Percentiles rank a stretch among this genome's conserved stretches.
Conservation (phyloP, 805 yeast species). For the Yamadazyma akitaensis region DNA sequence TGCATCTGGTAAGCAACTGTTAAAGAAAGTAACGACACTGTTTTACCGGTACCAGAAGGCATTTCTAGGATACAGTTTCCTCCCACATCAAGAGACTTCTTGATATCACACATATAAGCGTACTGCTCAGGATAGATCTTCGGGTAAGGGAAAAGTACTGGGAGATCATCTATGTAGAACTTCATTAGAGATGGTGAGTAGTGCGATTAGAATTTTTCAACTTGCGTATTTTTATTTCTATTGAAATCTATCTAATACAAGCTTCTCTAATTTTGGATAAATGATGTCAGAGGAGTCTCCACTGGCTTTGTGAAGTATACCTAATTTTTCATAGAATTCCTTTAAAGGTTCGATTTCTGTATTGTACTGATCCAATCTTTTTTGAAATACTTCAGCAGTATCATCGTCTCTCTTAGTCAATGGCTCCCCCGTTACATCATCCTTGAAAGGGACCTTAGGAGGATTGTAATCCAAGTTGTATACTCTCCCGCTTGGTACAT, state of each 20-base stretch:
- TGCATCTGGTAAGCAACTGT: constrained; percentile 94
- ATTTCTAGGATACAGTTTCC: constrained; percentile 95
- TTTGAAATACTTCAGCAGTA: constrained; percentile 65
- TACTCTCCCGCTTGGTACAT: constrained; percentile 78
- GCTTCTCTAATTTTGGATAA: constrained; percentile 60
- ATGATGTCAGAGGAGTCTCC: constrained; percentile 86
- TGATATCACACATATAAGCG: constrained; percentile 95
- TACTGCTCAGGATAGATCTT: constrained; percentile 97
- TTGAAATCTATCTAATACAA: constrained; percentile 5
- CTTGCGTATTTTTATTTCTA: background rate
- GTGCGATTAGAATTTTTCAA: background rate
- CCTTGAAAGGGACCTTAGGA: constrained; percentile 76
- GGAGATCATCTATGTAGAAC: constrained; percentile 92
- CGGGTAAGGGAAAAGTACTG: constrained; percentile 95
- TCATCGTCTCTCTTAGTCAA: constrained; percentile 80
- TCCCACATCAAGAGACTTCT: constrained; percentile 89
- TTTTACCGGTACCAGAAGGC: constrained; percentile 99
- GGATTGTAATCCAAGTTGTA: constrained; percentile 87
- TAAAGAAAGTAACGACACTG: constrained; percentile 84
- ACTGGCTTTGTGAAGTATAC: constrained; percentile 50
- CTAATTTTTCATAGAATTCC: constrained; percentile 48
- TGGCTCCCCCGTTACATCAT: constrained; percentile 88
- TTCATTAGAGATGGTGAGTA: constrained; percentile 37
- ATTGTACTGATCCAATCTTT: constrained; percentile 63
- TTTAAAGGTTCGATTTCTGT: constrained; percentile 60